Evolutionary conservation across 805 yeast species (phyloP).

Genomic region (Suhomyces emberorum): DNA sequence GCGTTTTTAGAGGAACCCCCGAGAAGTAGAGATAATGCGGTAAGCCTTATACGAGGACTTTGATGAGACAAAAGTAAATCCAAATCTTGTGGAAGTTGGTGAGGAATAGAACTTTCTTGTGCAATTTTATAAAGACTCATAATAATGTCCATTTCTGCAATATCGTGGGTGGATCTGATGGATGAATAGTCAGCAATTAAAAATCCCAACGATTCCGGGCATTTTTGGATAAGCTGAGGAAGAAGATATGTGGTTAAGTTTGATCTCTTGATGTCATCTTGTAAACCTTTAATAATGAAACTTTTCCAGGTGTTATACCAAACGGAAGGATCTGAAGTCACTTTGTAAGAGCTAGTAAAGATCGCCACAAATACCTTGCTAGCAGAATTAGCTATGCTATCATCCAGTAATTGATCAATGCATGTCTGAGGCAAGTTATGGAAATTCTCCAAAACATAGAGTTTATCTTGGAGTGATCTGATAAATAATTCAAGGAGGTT

Average conservation of each 20-base stretch:
- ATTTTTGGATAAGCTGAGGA: constrained; percentile 57
- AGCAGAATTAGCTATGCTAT: constrained; percentile 62
- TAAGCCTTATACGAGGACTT: constrained; percentile 42
- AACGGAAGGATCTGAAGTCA: constrained; percentile 14
- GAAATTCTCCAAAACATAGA: constrained; percentile 37
- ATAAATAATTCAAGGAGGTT: constrained; percentile 56
- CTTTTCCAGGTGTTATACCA: constrained; percentile 57
- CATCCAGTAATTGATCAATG: constrained; percentile 49
- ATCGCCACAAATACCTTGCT: constrained; percentile 52
- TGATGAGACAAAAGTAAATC: constrained; percentile 45
- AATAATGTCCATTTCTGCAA: constrained; percentile 36
- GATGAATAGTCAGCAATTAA: constrained; percentile 28
- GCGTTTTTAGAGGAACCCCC: constrained; percentile 46
- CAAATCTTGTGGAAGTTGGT: constrained; percentile 15
- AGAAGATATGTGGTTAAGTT: constrained; percentile 59
- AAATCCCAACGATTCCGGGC: constrained; percentile 38
- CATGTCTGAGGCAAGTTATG: constrained; percentile 48
- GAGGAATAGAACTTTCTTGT: constrained; percentile 44
- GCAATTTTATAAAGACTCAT: constrained; percentile 50
- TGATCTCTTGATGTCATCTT: constrained; percentile 28
- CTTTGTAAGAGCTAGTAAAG: constrained; percentile 14
- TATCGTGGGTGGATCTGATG: constrained; percentile 24
- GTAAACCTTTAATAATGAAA: constrained; percentile 33
- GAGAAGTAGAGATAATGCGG: constrained; percentile 59
- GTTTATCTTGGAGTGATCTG: constrained; percentile 39